Base-by-base conservation (phyloP, 2,329 filamentous ascomycete species). In the Fusarium floridanum region DNA sequence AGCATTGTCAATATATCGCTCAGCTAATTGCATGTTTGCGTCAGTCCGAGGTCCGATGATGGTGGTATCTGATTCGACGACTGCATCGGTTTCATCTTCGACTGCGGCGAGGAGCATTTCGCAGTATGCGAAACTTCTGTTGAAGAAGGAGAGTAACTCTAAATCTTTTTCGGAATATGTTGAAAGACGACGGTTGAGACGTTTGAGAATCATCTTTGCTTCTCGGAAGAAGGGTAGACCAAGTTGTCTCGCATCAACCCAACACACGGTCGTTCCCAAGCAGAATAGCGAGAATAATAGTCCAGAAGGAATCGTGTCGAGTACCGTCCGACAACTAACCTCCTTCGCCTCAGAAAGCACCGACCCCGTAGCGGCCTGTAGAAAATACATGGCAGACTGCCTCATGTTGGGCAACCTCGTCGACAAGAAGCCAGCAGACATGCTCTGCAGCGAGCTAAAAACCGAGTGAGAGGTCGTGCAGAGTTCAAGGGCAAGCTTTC, bases 21-120 rank as follows among this genome's bases (percentile, higher is more conserved):
- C 67, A 6, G 36, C 57, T 9, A 75, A 20, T 32, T 75, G 72
- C 34, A 73, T 76, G 32, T 20, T 32, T 5, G 72, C 24, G 67
- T 61, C 59, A 5, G 24, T 37, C 2, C 60, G 53, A 2, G 56
- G 68, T 5, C 61, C 68, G 16, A 53, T 45, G 5, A 24, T 24
- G 5, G 43, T 6, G 12, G 50, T 61, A 6, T 67, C 61, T 4
- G 59, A 39, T 7, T 66, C 64, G 36, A 60, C 37, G 6, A 34
- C 36, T 6, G 14, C 29, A 6, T 76, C 67, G 17, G 80, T 78
- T 59, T 83, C 81, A 8, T 78, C 78, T 29, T 55, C 50, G 0
- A 85, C 82, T 0, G 84, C 80, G 1, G 83, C 80, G 0, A 84
- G 80, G 4, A 85, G 77, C 83, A 85, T 85, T 63, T 85, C 84